Evolutionary conservation across 2,329 filamentous ascomycete genomes (phyloP).

Genomic region (Aspergillus nomiae): DNA sequence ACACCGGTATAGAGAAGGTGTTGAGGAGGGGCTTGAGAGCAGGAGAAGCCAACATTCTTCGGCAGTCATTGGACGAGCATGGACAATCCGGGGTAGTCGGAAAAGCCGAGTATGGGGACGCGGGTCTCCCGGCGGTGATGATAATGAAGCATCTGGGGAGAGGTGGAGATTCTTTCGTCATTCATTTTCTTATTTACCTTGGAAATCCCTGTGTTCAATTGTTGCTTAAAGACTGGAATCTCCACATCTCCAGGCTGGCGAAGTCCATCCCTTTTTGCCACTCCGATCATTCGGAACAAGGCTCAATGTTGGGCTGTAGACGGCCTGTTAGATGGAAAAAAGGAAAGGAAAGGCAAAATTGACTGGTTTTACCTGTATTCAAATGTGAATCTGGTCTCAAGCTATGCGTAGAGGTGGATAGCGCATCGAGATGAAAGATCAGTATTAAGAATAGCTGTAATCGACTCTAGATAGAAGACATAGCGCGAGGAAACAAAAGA

Average conservation of each 20-base stretch:
- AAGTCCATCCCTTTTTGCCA: neutral
- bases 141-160: neutral
- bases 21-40: neutral
- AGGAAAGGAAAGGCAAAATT: neutral
- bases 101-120: slow-evolving; percentile 1
- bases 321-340: neutral
- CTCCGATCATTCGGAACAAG: neutral
- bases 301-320: neutral
- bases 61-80: neutral
- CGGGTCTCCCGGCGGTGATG: neutral
- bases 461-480: no score
- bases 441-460: no score
- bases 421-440: no score
- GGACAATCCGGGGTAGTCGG: neutral
- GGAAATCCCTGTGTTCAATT: neutral
- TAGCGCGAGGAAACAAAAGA: no score
- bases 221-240: neutral
- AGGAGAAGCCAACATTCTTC: neutral
- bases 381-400: no score
- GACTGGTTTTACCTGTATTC: neutral
- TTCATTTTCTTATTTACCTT: neutral
- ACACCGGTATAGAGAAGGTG: neutral
- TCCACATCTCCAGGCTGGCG: neutral
- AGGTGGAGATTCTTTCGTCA: neutral
- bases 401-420: no score